Conservation (phyloP, 2,329 filamentous ascomycete species). For the Colletotrichum neosansevieriae region DNA sequence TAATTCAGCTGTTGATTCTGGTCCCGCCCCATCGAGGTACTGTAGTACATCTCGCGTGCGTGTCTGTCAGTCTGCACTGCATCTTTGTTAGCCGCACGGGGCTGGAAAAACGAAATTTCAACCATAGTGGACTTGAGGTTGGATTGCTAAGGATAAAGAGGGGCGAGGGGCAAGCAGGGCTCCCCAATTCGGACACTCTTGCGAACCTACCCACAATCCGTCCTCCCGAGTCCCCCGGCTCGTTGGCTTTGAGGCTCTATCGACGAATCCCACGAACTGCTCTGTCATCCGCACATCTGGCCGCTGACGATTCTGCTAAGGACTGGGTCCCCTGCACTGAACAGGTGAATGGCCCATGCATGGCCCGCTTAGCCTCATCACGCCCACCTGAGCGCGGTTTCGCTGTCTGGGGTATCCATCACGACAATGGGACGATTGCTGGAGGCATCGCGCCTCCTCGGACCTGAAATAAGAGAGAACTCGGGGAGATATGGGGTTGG, state of each 20-base stretch:
- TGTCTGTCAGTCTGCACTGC: conserved; percentile 14
- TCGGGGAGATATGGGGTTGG: conserved; percentile 8
- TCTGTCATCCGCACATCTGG: conserved; percentile 26
- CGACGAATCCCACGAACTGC: conserved; percentile 9
- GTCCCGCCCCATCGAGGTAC: too few relatives aligned
- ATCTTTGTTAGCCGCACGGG: conserved; percentile 16
- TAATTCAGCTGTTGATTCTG: conserved; percentile 14
- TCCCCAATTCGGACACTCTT: conserved; percentile 34
- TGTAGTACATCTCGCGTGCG: conserved; percentile 8
- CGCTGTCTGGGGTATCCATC: conserved; percentile 23
- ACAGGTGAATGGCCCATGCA: conserved; percentile 18
- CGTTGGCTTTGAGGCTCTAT: conserved; percentile 31
- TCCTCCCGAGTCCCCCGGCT: conserved; percentile 11
- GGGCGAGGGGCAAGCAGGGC: conserved; percentile 23
- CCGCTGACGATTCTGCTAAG: background rate
- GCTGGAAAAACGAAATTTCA: background rate
- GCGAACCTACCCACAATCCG: conserved; percentile 32
- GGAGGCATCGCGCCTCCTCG: conserved; percentile 9
- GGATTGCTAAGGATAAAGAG: conserved; percentile 22
- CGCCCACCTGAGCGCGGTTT: conserved; percentile 17
- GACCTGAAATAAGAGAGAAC: background rate
- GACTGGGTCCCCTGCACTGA: conserved; percentile 31
- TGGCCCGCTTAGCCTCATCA: conserved; percentile 12
- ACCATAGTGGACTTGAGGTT: conserved; percentile 10
- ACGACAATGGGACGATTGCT: conserved; percentile 29